phyloP scores from a whole-genome alignment of 805 yeast species.

The Ogataea methylovora region DNA sequence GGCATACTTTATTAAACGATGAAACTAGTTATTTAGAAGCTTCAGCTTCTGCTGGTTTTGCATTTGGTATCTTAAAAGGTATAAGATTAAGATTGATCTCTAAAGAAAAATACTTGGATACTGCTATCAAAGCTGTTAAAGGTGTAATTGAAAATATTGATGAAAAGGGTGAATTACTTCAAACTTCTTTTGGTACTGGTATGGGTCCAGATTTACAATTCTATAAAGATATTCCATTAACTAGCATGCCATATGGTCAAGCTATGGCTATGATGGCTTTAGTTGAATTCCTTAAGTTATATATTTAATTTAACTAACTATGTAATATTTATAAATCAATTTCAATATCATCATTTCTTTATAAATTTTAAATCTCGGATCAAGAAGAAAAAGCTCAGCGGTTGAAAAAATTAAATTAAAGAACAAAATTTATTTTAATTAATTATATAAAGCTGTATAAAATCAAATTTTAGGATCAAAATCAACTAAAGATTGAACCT shows the following conservation, averaged over 20 bases:
- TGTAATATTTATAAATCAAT: not conserved
- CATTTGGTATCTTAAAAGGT: constrained; percentile 28
- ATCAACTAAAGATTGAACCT: constrained; percentile 1
- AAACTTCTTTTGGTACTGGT: constrained; percentile 30
- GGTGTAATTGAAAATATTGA: constrained; percentile 24
- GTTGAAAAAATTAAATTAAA: too few species aligned
- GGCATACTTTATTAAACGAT: constrained; percentile 28
- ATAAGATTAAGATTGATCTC: constrained; percentile 21
- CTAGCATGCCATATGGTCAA: constrained; percentile 29
- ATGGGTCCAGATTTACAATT: constrained; percentile 27
- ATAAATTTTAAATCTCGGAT: too few species aligned
- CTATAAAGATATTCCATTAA: constrained; percentile 27
- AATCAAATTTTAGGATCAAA: not conserved
- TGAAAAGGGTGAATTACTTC: constrained; percentile 24
- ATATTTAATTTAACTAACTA: constrained; percentile 3
- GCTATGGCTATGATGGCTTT: constrained; percentile 32
- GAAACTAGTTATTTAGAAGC: constrained; percentile 23
- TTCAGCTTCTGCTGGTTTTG: constrained; percentile 30
- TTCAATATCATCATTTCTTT: not conserved
- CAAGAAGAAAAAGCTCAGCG: too few species aligned
- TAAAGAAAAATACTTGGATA: constrained; percentile 14
- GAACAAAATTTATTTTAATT: too few species aligned
- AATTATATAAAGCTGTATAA: not conserved
- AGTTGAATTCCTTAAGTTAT: constrained; percentile 20
- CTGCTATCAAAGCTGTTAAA: constrained; percentile 24